Conservation (phyloP, 768 basidiomycete genomes). For the Chalciporus pseudorubinellus region DNA sequence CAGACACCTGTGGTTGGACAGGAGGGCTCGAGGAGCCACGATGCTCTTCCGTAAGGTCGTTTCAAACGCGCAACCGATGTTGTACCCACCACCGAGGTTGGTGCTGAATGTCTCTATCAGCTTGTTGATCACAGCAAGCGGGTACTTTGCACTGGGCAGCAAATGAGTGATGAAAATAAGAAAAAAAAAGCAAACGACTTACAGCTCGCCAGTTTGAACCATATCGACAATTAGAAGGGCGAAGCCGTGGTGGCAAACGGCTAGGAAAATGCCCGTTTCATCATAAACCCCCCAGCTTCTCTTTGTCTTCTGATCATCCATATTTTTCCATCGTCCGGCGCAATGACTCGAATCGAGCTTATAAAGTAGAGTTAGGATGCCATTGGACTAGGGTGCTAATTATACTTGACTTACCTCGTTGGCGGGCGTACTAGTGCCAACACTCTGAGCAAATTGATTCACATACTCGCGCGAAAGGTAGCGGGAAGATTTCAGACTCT, state of each 20-base stretch:
- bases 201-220: slow-evolving; percentile 4
- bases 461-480: neutral
- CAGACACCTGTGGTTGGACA: neutral
- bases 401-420: neutral
- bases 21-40: neutral
- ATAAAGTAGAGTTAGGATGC: neutral
- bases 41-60: neutral
- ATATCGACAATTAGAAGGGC: neutral
- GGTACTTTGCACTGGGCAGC: neutral
- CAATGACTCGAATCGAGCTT: neutral
- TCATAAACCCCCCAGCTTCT: neutral
- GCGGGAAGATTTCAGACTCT: neutral
- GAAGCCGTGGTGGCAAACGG: neutral
- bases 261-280: neutral
- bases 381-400: neutral
- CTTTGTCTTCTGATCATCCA: neutral
- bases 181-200: neutral
- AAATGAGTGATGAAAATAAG: neutral
- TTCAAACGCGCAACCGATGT: neutral
- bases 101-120: neutral
- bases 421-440: neutral
- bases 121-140: neutral
- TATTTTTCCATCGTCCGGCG: neutral
- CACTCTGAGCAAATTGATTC: neutral
- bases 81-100: neutral